Conservation (phyloP, 495 filamentous ascomycete genomes). For the Podospora comata region DNA sequence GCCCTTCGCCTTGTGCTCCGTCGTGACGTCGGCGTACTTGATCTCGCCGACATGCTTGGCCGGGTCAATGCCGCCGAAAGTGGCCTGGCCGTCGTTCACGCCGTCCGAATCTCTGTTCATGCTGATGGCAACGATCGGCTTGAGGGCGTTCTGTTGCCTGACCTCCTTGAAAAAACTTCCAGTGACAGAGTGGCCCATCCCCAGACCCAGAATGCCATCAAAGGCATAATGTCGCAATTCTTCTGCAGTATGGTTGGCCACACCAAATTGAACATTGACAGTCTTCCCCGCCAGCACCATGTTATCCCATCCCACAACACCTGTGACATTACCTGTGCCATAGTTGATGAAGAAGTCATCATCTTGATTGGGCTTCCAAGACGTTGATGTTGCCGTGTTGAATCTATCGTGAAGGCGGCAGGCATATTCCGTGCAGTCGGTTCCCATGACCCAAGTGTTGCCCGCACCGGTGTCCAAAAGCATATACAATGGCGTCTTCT, state of each 20-base stretch:
- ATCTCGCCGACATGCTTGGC: constrained; percentile 64
- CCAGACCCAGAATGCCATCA: constrained; percentile 84
- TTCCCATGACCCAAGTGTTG: constrained; percentile 74
- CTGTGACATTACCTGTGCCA: constrained; percentile 66
- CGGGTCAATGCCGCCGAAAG: constrained; percentile 67
- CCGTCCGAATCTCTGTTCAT: constrained; percentile 62
- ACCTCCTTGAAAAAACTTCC: constrained; percentile 64
- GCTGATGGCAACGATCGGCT: constrained; percentile 66
- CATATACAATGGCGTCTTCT: constrained; percentile 63
- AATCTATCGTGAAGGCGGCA: constrained; percentile 68
- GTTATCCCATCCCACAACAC: constrained; percentile 59
- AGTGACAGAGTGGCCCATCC: constrained; percentile 47
- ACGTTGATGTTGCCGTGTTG: constrained; percentile 56
- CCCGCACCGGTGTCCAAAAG: constrained; percentile 76
- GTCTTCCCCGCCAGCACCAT: constrained; percentile 62
- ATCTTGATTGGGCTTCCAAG: constrained; percentile 42
- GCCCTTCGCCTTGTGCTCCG: constrained; percentile 28
- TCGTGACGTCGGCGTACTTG: constrained; percentile 53
- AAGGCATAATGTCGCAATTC: constrained; percentile 74
- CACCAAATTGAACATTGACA: constrained; percentile 61
- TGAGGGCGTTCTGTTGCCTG: constrained; percentile 53
- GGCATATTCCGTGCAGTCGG: constrained; percentile 56
- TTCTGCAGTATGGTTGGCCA: constrained; percentile 61
- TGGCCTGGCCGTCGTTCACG: constrained; percentile 68
- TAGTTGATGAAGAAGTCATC: constrained; percentile 61